phyloP scores from a whole-genome alignment of 2,329 filamentous ascomycete species.

The Epichloe amarillans region DNA sequence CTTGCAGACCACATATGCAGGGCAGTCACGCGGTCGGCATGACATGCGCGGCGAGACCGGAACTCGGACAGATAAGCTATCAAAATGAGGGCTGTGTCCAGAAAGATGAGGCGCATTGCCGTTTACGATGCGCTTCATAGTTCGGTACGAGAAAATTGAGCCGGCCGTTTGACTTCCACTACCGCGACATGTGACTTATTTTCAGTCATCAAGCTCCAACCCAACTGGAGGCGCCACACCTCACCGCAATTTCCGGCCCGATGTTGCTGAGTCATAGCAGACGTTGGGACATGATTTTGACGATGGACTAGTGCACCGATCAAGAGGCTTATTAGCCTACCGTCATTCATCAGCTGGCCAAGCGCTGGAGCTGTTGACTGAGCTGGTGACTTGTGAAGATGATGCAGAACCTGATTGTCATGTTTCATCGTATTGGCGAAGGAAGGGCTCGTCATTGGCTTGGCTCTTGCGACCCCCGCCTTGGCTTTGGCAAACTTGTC shows the following conservation, averaged over 20 bases:
- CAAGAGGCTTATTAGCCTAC: not conserved
- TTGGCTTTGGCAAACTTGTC: not conserved
- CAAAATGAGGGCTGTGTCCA: not conserved
- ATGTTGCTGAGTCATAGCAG: not conserved
- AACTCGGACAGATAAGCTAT: not conserved
- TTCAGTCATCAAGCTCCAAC: not conserved
- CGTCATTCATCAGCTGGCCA: not conserved
- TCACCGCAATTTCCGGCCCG: constrained; percentile 1
- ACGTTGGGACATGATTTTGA: not conserved
- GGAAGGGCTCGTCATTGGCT: not conserved
- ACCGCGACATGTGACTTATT: not conserved
- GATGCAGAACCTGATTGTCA: not conserved
- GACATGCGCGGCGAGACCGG: not conserved
- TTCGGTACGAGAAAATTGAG: not conserved
- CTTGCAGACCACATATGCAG: not conserved
- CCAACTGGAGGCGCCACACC: not conserved
- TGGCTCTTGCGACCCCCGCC: not conserved
- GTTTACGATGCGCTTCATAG: not conserved
- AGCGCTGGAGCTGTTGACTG: not conserved
- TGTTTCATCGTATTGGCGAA: not conserved
- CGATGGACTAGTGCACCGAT: not conserved
- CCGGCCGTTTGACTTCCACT: not conserved
- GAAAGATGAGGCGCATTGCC: not conserved
- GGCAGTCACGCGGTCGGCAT: not conserved
- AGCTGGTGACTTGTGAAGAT: not conserved